phyloP scores from a whole-genome alignment of 805 yeast genomes.

The Yamadazyma paraphyllophila region DNA sequence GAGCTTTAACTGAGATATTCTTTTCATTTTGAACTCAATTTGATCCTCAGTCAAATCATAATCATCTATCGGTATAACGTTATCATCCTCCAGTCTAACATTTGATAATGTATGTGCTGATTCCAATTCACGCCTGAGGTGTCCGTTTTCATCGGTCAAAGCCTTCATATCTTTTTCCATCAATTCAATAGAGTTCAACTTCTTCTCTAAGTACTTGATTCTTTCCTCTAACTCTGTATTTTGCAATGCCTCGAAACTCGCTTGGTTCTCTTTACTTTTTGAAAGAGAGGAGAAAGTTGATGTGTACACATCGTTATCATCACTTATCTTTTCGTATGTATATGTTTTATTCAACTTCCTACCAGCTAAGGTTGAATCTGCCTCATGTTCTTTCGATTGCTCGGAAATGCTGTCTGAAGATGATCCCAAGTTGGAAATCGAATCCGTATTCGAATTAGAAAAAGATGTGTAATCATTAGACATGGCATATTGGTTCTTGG shows the following conservation, averaged over 20 bases:
- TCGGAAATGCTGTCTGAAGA: neutral
- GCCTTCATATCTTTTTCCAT: conserved; percentile 15
- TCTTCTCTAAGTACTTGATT: conserved; percentile 10
- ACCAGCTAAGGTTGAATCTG: neutral
- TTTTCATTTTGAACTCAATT: conserved; percentile 31
- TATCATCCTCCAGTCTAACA: conserved; percentile 2
- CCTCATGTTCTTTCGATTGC: neutral
- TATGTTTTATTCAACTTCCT: conserved; percentile 20
- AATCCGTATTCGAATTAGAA: conserved; percentile 1
- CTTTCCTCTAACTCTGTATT: conserved; percentile 9
- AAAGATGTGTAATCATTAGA: conserved; percentile 16
- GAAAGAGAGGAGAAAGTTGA: conserved; percentile 1
- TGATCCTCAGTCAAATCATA: conserved; percentile 21
- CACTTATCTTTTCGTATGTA: conserved; percentile 30
- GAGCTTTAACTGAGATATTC: conserved; percentile 36
- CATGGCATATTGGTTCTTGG: conserved; percentile 5
- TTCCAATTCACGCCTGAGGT: conserved; percentile 11
- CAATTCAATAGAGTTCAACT: conserved; percentile 4
- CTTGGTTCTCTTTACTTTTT: neutral
- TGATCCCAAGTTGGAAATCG: neutral
- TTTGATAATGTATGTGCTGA: neutral
- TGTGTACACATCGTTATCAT: conserved; percentile 2
- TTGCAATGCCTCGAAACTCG: neutral
- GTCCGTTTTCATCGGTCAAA: conserved; percentile 15
- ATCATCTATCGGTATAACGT: conserved; percentile 18